Conservation (phyloP, 352 stramenopile genomes). For the Phytophthora colocasiae region DNA sequence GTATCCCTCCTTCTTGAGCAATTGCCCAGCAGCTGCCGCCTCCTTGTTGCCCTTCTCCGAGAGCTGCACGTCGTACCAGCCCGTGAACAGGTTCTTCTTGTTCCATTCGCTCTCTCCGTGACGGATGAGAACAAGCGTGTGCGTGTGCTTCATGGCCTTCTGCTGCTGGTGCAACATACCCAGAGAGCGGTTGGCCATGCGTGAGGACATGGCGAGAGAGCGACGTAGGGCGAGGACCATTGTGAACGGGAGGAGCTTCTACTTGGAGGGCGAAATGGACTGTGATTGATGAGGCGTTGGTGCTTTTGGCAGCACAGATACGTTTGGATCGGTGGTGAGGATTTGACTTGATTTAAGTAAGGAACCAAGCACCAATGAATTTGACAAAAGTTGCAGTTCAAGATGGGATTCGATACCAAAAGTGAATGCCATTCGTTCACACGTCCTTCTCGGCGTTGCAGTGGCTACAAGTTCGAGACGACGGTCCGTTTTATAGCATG, state of each 20-base stretch:
- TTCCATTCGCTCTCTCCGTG: constrained; percentile 97
- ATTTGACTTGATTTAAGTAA: too few species aligned
- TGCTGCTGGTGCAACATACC: constrained; percentile 62
- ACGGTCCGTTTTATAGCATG: constrained; percentile 36
- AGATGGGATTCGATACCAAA: constrained; percentile 27
- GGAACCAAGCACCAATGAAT: too few species aligned
- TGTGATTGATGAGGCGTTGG: constrained; percentile 15
- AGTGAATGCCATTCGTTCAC: constrained; percentile 22
- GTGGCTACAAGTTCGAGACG: constrained; percentile 11
- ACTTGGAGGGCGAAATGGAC: constrained; percentile 23
- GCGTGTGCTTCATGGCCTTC: constrained; percentile 78
- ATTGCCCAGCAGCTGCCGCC: constrained; percentile 86
- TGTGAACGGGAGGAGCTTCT: constrained; percentile 31
- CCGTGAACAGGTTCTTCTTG: constrained; percentile 95
- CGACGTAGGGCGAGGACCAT: constrained; percentile 73
- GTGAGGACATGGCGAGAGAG: constrained; percentile 52
- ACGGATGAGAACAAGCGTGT: constrained; percentile 93
- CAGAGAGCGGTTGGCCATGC: constrained; percentile 37
- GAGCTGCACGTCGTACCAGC: constrained; percentile 94
- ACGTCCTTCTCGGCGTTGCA: constrained; percentile 1
- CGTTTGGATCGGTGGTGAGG: too few species aligned
- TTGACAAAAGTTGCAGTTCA: too few species aligned
- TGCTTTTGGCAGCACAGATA: constrained; percentile 3
- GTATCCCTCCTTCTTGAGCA: constrained; percentile 94
- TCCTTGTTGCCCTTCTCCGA: constrained; percentile 92